Conservation (phyloP, 164 flowering plant genomes). For the Sedum album region DNA sequence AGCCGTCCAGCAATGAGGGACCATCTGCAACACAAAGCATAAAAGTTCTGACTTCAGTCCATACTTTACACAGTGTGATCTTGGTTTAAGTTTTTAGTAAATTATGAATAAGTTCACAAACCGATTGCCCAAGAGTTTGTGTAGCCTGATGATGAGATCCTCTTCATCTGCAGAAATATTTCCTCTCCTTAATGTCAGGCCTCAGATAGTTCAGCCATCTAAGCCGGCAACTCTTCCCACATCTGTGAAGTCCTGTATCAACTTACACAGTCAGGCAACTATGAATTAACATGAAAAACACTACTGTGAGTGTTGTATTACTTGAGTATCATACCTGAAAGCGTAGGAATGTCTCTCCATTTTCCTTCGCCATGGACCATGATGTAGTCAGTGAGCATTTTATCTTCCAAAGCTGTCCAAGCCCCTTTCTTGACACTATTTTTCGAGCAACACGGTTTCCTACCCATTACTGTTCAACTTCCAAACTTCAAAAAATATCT, state of each 20-base stretch:
- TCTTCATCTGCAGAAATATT: slow-evolving; percentile 1
- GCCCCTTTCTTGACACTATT: background rate
- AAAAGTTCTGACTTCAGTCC: background rate
- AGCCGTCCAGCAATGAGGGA: slow-evolving; percentile 3
- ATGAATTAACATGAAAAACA: no score
- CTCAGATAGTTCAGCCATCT: slow-evolving; percentile 2
- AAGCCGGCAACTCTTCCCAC: slow-evolving; percentile 4
- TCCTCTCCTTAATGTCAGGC: background rate
- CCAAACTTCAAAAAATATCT: background rate
- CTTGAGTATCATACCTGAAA: background rate
- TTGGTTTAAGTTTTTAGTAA: background rate
- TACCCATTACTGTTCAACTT: background rate
- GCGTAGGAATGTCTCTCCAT: slow-evolving; percentile 7
- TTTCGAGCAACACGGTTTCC: background rate
- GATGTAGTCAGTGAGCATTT: background rate
- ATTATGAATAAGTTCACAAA: background rate
- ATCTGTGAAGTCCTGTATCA: background rate
- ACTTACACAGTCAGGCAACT: background rate
- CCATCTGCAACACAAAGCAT: background rate
- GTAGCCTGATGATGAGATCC: slow-evolving; percentile 4
- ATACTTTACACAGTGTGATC: background rate
- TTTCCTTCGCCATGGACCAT: background rate
- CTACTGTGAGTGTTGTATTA: background rate
- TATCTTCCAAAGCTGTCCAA: background rate
- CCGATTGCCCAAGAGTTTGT: background rate